phyloP scores from a whole-genome alignment of 345 rosid species.

The Jatropha curcas region DNA sequence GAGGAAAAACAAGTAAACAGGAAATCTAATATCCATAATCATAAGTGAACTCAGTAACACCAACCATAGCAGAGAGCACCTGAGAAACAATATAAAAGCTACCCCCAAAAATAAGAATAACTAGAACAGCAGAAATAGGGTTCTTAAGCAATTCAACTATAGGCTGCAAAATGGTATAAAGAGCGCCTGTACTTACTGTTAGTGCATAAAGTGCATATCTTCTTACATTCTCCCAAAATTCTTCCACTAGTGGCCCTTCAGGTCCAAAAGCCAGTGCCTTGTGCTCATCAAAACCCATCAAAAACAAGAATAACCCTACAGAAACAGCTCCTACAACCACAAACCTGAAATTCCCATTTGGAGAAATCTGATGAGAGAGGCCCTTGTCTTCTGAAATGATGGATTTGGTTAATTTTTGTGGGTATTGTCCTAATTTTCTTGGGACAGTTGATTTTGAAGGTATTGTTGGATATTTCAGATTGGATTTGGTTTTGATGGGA shows the following conservation, averaged over 20 bases:
- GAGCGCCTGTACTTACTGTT: constrained; percentile 88
- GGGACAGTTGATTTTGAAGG: background rate
- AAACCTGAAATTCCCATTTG: constrained; percentile 39
- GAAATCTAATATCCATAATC: constrained; percentile 50
- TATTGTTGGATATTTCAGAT: background rate
- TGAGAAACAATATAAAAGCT: constrained; percentile 63
- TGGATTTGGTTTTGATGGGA: constrained; percentile 11
- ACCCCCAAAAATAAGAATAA: constrained; percentile 64
- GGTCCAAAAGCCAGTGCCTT: constrained; percentile 86
- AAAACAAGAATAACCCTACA: constrained; percentile 46
- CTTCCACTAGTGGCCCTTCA: constrained; percentile 86
- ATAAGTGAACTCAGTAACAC: constrained; percentile 71
- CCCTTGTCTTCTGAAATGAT: constrained; percentile 17
- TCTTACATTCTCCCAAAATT: constrained; percentile 98
- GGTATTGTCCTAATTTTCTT: background rate
- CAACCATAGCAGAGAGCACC: constrained; percentile 82
- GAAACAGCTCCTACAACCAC: constrained; percentile 57
- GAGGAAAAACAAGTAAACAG: background rate
- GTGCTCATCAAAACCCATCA: constrained; percentile 51
- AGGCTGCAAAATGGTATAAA: constrained; percentile 62
- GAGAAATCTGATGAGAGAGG: constrained; percentile 4
- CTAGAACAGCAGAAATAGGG: constrained; percentile 75
- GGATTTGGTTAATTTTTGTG: background rate
- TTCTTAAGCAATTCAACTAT: constrained; percentile 75
- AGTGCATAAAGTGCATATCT: constrained; percentile 91